These are phyloP conservation scores for Citrus hindsii DNA, from an alignment of 345 rosid genomes.

Conservation along the genomic window DNA sequence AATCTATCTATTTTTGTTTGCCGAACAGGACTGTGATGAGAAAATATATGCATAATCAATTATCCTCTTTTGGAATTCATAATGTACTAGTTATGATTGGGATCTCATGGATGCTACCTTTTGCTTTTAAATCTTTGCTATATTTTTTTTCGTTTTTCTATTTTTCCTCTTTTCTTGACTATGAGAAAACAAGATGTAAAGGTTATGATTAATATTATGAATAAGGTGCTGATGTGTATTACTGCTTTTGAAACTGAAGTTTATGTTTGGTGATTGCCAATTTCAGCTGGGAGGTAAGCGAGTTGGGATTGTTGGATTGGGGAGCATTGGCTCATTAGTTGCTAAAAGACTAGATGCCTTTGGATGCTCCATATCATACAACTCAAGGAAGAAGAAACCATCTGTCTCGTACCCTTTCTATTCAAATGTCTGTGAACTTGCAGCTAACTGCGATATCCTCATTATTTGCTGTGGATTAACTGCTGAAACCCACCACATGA, in stretches of 20 bases:
- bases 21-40: no score
- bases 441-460: conserved; percentile 33
- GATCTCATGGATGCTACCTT: no score
- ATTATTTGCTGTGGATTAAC: conserved; percentile 40
- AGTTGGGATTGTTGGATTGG: conserved; percentile 52
- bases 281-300: conserved; percentile 42
- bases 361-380: conserved; percentile 40
- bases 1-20: no score
- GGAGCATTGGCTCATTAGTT: conserved; percentile 35
- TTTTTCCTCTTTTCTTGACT: neutral
- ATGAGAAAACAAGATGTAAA: neutral
- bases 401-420: conserved; percentile 31
- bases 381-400: conserved; percentile 34
- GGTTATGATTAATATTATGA: neutral
- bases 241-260: neutral
- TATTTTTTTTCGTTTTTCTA: no score
- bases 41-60: no score
- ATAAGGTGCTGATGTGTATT: neutral
- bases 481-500: conserved; percentile 37
- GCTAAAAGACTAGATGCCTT: conserved; percentile 42
- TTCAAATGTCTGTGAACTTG: conserved; percentile 29
- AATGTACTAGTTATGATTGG: no score
- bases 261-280: neutral
- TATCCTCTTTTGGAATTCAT: no score
- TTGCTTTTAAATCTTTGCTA: no score